Evolutionary conservation across 331 rosid species (phyloP).

Genomic region (Cydonia oblonga): DNA sequence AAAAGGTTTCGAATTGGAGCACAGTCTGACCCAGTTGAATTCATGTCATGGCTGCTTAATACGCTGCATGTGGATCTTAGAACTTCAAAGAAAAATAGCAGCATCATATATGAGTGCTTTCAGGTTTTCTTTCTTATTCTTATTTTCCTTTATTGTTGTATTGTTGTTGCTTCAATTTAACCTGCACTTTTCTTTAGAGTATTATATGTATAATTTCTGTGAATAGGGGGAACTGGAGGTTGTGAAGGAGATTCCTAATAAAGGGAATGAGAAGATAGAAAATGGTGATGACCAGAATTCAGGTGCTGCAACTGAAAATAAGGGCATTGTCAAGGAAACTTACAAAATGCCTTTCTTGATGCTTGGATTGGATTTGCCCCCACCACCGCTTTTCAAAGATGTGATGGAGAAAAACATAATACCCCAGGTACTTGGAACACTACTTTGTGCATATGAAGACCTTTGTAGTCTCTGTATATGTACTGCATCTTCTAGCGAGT

Average conservation of each 20-base stretch:
- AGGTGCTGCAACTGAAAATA: constrained; percentile 39
- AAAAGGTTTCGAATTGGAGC: constrained; percentile 79
- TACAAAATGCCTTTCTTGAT: constrained; percentile 83
- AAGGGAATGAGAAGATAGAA: constrained; percentile 53
- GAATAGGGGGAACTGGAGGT: constrained; percentile 93
- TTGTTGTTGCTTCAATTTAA: not conserved
- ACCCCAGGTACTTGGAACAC: constrained; percentile 60
- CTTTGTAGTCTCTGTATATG: too few species aligned
- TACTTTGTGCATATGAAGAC: not conserved
- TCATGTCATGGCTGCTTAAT: constrained; percentile 95
- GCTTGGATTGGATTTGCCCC: constrained; percentile 96
- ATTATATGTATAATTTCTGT: not conserved
- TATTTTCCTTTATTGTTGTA: not conserved
- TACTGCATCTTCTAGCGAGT: too few species aligned
- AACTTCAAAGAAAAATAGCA: constrained; percentile 62
- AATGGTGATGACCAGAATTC: constrained; percentile 29
- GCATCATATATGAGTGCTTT: constrained; percentile 82
- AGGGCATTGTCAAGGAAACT: constrained; percentile 38
- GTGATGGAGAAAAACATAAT: constrained; percentile 97
- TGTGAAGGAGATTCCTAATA: constrained; percentile 70
- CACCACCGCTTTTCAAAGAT: constrained; percentile 95
- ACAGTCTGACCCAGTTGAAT: constrained; percentile 94
- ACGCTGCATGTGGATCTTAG: constrained; percentile 72
- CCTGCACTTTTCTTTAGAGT: not conserved
- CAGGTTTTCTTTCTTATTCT: constrained; percentile 42